Base-by-base conservation (phyloP, 805 yeast species). In the Metschnikowia picachoensis region DNA sequence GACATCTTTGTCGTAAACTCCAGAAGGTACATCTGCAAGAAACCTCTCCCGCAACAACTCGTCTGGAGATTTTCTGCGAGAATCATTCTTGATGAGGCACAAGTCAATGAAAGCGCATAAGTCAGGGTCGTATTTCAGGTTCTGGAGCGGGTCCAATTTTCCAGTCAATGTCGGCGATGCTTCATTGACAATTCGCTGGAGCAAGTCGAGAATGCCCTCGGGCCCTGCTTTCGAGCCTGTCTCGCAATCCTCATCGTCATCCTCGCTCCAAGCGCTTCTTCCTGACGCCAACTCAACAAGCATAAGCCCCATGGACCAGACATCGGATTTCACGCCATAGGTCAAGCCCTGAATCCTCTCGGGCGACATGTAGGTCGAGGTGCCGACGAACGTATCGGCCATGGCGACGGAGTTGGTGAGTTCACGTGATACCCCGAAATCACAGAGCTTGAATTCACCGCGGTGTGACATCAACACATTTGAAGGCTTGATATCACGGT, bases 371-470 rank as follows among this genome's bases (percentile, higher is more conserved):
- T 94, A 94, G 0, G 95, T 89, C 1, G 97, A 89, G 0, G 99
- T 94, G 1, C 99, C 99, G 9, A 94, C 98, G 72, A 94, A 94
- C 0, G 99, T 94, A 59, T 94, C 97, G 0, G 97, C 99, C 70
- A 70, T 66, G 29, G 76, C 75, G 48, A 94, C 78, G 1, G 99
- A 94, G 65, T 92, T 90, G 46, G 88, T 87, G 42, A 94, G 74
- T 61, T 90, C 96, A 49, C 97, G 82, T 29, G 91, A 82, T 7
- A 94, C 99, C 17, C 99, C 99, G 70, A 94, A 94, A 66, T 94
- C 99, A 67, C 98, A 91, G 20, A 94, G 74, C 64, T 91, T 94
- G 55, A 94, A 82, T 53, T 84, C 85, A 25, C 99, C 99, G 52
- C 74, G 78, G 34, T 90, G 85, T 50, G 88, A 90, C 67, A 94